phyloP scores from a whole-genome alignment of 2,329 filamentous ascomycete genomes.

The Pseudogymnoascus destructans region DNA sequence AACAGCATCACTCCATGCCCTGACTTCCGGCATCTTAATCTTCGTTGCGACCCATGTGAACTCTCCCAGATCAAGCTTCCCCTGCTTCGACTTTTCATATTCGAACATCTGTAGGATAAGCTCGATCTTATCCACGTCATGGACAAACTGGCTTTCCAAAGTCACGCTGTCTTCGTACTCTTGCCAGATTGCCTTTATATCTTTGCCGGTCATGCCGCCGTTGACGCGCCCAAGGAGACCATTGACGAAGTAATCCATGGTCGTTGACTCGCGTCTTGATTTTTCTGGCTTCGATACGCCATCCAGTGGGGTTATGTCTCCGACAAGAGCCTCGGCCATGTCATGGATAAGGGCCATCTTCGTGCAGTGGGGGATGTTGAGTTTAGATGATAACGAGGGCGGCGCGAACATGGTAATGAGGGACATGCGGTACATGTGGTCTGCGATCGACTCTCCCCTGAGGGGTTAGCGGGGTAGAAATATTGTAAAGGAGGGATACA shows the following conservation, averaged over 20 bases:
- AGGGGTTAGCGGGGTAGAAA: constrained; percentile 14
- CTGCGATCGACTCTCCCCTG: constrained; percentile 79
- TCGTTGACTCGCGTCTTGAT: constrained; percentile 68
- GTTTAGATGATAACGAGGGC: constrained; percentile 50
- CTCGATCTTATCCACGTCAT: constrained; percentile 97
- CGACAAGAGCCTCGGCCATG: constrained; percentile 91
- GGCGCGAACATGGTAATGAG: constrained; percentile 90
- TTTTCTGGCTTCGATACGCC: constrained; percentile 78
- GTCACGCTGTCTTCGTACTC: constrained; percentile 89
- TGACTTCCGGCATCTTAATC: constrained; percentile 65
- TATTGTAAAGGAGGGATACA: constrained; percentile 5
- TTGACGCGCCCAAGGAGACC: constrained; percentile 61
- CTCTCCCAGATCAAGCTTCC: constrained; percentile 65
- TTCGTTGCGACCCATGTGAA: constrained; percentile 67
- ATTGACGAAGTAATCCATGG: constrained; percentile 81
- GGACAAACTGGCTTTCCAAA: constrained; percentile 75
- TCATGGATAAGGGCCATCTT: constrained; percentile 95
- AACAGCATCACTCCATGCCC: constrained; percentile 65
- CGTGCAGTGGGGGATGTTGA: constrained; percentile 75
- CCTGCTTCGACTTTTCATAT: constrained; percentile 61
- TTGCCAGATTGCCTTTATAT: constrained; percentile 74
- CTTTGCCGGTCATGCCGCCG: constrained; percentile 53
- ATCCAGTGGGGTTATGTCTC: constrained; percentile 92
- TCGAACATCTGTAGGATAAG: constrained; percentile 90
- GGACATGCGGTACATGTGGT: constrained; percentile 99